Conservation (phyloP, 306 rosid genomes). For the Castanopsis chinensis region DNA sequence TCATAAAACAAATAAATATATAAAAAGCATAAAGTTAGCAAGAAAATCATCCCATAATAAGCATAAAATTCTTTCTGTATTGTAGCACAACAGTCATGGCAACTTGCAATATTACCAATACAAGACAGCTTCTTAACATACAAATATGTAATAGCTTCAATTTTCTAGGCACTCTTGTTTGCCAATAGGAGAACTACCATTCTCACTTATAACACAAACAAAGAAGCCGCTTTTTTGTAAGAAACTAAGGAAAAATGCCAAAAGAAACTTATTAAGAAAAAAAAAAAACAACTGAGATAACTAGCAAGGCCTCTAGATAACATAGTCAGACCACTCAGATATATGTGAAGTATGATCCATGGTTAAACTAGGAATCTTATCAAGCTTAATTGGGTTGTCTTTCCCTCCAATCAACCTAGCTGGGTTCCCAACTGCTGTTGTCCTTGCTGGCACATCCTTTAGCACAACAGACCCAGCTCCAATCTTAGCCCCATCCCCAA, state of each 20-base stretch:
- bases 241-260: not conserved
- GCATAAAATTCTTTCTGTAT: not conserved
- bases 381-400: conserved; percentile 63
- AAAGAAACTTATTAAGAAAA: not conserved
- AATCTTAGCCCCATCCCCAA: conserved; percentile 83
- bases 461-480: conserved; percentile 92
- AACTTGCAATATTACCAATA: conserved; percentile 30
- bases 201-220: conserved; percentile 48
- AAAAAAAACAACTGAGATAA: not conserved
- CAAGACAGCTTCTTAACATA: conserved; percentile 13
- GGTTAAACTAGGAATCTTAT: conserved; percentile 72
- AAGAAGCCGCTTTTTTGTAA: conserved; percentile 6
- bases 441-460: conserved; percentile 85
- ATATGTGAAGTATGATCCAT: conserved; percentile 85
- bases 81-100: conserved; percentile 7
- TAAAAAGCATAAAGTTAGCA: not conserved
- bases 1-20: not conserved
- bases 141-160: not conserved
- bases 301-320: conserved; percentile 34
- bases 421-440: conserved; percentile 90
- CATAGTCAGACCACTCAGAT: conserved; percentile 71
- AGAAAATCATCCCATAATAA: not conserved
- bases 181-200: conserved; percentile 43
- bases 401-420: conserved; percentile 87
- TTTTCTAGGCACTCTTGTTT: conserved; percentile 9